Conservation (phyloP, 2,329 filamentous ascomycete genomes). For the Anisogramma anomala region DNA sequence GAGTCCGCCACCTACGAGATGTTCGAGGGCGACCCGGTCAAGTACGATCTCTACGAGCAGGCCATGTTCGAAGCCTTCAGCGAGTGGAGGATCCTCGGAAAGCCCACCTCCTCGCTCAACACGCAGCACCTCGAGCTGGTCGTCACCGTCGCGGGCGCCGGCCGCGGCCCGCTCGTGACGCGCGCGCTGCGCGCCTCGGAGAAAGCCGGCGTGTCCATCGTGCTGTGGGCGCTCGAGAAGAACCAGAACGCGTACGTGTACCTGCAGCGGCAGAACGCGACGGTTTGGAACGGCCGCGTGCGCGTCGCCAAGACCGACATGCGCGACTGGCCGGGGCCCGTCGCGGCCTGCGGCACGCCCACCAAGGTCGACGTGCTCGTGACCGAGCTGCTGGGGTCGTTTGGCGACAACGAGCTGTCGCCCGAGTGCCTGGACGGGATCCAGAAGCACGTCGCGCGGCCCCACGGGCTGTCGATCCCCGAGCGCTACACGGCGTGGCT, state of each 20-base stretch:
- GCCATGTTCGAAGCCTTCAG: conserved; percentile 70
- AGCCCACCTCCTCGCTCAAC: conserved; percentile 57
- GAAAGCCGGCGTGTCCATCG: conserved; percentile 62
- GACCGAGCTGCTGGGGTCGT: conserved; percentile 87
- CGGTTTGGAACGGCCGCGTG: conserved; percentile 68
- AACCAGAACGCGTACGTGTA: conserved; percentile 96
- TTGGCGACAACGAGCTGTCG: conserved; percentile 92
- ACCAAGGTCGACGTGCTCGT: conserved; percentile 80
- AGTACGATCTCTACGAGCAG: conserved; percentile 89
- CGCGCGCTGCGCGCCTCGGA: conserved; percentile 72
- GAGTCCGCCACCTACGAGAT: conserved; percentile 98
- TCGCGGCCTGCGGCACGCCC: conserved; percentile 28
- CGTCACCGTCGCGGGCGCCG: conserved; percentile 85
- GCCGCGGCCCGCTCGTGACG: conserved; percentile 83
- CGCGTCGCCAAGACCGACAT: conserved; percentile 93
- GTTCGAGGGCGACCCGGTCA: conserved; percentile 95
- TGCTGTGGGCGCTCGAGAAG: conserved; percentile 91
- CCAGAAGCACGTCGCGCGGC: conserved; percentile 69
- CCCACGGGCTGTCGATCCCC: conserved; percentile 85
- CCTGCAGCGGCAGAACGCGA: conserved; percentile 73
- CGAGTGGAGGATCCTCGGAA: conserved; percentile 64
- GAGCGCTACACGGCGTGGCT: conserved; percentile 86
- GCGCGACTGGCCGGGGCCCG: conserved; percentile 85
- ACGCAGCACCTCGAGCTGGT: conserved; percentile 39
- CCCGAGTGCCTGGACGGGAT: conserved; percentile 92